phyloP scores from a whole-genome alignment of 2,329 filamentous ascomycete genomes.

The Lasiodiplodia theobromae region DNA sequence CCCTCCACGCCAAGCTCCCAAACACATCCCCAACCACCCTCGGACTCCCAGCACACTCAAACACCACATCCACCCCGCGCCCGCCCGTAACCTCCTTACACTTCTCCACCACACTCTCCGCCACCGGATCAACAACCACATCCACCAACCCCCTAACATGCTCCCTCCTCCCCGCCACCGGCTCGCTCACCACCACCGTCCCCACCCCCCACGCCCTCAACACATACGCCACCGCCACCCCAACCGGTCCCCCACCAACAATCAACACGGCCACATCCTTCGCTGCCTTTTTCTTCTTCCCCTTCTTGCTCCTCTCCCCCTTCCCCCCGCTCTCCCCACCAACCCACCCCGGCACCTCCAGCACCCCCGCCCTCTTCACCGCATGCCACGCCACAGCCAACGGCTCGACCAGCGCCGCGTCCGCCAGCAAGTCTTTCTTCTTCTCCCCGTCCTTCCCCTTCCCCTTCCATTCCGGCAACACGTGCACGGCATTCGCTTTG shows the following conservation, averaged over 20 bases:
- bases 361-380: background rate
- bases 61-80: conserved; percentile 64
- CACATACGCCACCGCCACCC: conserved; percentile 58
- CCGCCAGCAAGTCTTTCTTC: conserved; percentile 57
- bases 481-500: conserved; percentile 56
- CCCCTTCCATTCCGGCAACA: conserved; percentile 52
- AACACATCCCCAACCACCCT: conserved; percentile 41
- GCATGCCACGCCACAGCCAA: conserved; percentile 71
- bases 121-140: conserved; percentile 38
- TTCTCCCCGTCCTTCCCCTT: background rate
- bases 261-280: conserved; percentile 60
- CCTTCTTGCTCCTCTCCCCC: background rate
- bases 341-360: background rate
- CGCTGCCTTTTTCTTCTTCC: conserved; percentile 24
- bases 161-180: conserved; percentile 58
- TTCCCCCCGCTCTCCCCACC: background rate
- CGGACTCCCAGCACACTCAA: conserved; percentile 64
- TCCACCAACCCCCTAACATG: conserved; percentile 47
- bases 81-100: conserved; percentile 48
- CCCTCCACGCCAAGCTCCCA: conserved; percentile 40
- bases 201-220: conserved; percentile 58
- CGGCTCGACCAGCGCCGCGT: conserved; percentile 68
- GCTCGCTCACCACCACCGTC: conserved; percentile 65
- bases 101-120: conserved; percentile 39
- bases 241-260: conserved; percentile 69